These are phyloP conservation scores for Leptosphaerulina australis DNA, from an alignment of 2,329 filamentous ascomycete species.

Conservation along the genomic window DNA sequence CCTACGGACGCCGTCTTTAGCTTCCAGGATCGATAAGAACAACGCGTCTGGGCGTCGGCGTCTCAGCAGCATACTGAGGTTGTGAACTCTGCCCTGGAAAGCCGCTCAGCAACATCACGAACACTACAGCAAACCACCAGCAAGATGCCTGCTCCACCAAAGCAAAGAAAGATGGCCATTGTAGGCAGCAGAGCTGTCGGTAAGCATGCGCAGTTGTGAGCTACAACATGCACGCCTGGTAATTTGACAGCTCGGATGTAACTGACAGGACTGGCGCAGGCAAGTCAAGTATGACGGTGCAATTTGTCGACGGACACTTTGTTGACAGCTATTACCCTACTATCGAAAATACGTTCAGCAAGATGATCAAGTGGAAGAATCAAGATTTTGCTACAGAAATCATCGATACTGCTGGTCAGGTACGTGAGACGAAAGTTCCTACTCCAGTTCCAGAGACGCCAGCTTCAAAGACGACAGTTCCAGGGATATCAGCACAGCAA, in stretches of 20 bases:
- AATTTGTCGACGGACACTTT: constrained; percentile 96
- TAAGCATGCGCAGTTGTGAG: constrained; percentile 53
- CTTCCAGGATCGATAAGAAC: constrained; percentile 31
- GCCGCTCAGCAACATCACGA: constrained; percentile 23
- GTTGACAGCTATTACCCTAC: constrained; percentile 99
- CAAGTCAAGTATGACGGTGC: constrained; percentile 96
- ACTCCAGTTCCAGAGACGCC: too few relatives aligned
- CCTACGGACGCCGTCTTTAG: constrained; percentile 26
- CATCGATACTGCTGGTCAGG: constrained; percentile 95
- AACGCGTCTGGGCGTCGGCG: constrained; percentile 33
- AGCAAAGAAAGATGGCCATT: constrained; percentile 94
- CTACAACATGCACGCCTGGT: constrained; percentile 19
- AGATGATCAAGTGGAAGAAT: constrained; percentile 88
- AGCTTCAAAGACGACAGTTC: too few relatives aligned
- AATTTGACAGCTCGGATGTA: not conserved
- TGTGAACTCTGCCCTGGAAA: constrained; percentile 31
- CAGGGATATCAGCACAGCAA: too few relatives aligned
- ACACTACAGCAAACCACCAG: constrained; percentile 17
- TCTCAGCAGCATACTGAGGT: constrained; percentile 28
- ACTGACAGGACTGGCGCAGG: constrained; percentile 60
- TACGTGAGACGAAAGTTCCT: too few relatives aligned
- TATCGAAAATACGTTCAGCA: constrained; percentile 98
- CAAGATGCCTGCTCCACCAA: constrained; percentile 72
- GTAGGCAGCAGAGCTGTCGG: constrained; percentile 92
- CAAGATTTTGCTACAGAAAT: constrained; percentile 97